Base-by-base conservation (phyloP, 225 moss, liverwort and hornwort species). In the Straminergon stramineum region DNA sequence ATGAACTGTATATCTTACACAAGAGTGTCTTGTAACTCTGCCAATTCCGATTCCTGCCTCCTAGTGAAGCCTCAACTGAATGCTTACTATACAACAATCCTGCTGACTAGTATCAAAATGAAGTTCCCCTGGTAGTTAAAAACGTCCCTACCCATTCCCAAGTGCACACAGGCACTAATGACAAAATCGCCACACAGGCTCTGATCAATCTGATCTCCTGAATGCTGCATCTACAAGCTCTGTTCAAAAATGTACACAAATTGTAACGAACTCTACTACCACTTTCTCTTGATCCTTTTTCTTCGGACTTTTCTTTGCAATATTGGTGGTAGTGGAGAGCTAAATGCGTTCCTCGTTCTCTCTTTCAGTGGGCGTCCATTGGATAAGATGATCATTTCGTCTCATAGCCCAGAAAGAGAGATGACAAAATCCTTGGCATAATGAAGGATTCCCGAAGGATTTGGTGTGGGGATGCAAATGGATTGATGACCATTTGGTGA, bases 161-260 rank as follows among this genome's bases (percentile, higher is more conserved):
- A 56, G 69, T 55, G 55, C 57, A 51, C 80, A 60, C 53, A 67
- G 57, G 51, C 84, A 76, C 73, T 34, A 83, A 84, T 86, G 43
- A 41, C 90, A 91, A 93, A 91, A 91, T 90, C 69, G 91, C 91
- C 87, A 90, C 88, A 87, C 90, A 88, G 92, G 92, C 88, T 92
- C 83, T n/a, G 77, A 87, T 85, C 87, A 89, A 87, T 82, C 87
- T 81, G 87, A 77, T 79, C 88, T 88, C 88, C 82, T 79, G 24
- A 71, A 85, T 56, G 79, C 61, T 73, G 28, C 43, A 37, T 84
- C 65, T 52, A 84, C 84, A 81, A 45, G 56, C 69, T 71, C 71
- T 88, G 81, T 82, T 82, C 60, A 88, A 82, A 87, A 88, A 71
- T 88, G 6, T 82, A 88, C 88, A 87, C 45, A 45, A 85, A 58